Base-by-base conservation (phyloP, 1,284 basidiomycete species). In the Afroboletus lepidellus region DNA sequence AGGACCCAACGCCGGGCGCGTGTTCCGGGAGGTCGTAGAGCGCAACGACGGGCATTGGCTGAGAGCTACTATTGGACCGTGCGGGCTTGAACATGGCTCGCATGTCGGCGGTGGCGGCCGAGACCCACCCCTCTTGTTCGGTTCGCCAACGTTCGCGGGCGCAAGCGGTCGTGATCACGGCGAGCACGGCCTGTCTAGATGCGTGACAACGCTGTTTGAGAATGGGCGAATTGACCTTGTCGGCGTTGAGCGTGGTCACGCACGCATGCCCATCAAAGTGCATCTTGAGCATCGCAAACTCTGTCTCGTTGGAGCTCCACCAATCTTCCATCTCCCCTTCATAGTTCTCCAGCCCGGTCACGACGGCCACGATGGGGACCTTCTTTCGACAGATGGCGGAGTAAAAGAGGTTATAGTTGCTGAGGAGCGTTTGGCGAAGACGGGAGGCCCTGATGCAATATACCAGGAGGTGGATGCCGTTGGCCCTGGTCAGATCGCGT, bases 381-480 rank as follows among this genome's bases (percentile, higher is more conserved):
- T 61, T 65, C 41, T 60, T 66, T 34, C 66, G 57, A 57, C 65
- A 72, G 46, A 68, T 55, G 18, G 58, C 60, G 16, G 67, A 69
- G 50, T 70, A 69, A 57, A 70, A 70, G 50, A 70, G 50, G 48
- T 66, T 60, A 48, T 70, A 72, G 54, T 71, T 69, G 45, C 36
- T 37, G 29, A 64, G 49, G 13, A 61, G 29, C 0, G 56, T 51
- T 33, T 57, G 54, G 43, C 57, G 62, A 47, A 71, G 56, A 39
- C 60, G 57, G 16, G 58, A 37, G 13, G 55, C 61, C 38, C 65
- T 67, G 52, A 66, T 29, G 51, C 65, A 66, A 58, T 70, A 70
- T 11, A 67, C 41, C 27, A 67, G 38, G 29, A 70, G 60, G 51
- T 69, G 61, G 38, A 67, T 34, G 21, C 65, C 65, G 37, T 58